Percentiles rank a stretch among this genome's conserved stretches.
Conservation (phyloP, 768 basidiomycete species). For the Lactarius psammicola region DNA sequence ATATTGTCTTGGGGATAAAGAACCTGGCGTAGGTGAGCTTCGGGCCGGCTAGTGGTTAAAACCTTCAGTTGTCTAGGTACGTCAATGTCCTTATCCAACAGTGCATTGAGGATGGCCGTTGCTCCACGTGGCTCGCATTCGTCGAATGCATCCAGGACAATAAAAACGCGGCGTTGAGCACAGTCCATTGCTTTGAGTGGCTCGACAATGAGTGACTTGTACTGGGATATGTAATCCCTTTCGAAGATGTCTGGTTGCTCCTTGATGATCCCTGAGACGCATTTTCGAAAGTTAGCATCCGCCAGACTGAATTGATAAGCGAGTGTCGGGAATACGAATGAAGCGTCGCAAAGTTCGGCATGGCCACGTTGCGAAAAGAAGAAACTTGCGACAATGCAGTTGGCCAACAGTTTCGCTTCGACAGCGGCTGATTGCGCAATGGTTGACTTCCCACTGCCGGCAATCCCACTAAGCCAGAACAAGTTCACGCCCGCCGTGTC, state of each 20-base stretch:
- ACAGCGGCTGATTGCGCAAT: not conserved
- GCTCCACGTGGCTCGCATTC: not conserved
- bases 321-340: not conserved
- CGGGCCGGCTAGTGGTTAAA: not conserved
- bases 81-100: not conserved
- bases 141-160: not conserved
- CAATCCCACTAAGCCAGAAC: not conserved
- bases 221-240: not conserved
- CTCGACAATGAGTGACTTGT: not conserved
- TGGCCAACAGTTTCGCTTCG: not conserved
- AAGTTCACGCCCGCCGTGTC: not conserved
- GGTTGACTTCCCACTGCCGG: not conserved
- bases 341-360: not conserved
- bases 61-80: not conserved
- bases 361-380: not conserved
- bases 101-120: not conserved
- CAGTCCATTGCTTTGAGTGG: not conserved
- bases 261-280: not conserved
- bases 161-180: not conserved
- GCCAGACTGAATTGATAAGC: not conserved
- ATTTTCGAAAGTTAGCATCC: not conserved
- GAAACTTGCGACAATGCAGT: not conserved
- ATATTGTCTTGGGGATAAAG: not conserved
- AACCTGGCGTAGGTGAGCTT: not conserved
- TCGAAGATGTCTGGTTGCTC: not conserved